Conservation (phyloP, 768 basidiomycete genomes). For the Exsudoporus frostii region DNA sequence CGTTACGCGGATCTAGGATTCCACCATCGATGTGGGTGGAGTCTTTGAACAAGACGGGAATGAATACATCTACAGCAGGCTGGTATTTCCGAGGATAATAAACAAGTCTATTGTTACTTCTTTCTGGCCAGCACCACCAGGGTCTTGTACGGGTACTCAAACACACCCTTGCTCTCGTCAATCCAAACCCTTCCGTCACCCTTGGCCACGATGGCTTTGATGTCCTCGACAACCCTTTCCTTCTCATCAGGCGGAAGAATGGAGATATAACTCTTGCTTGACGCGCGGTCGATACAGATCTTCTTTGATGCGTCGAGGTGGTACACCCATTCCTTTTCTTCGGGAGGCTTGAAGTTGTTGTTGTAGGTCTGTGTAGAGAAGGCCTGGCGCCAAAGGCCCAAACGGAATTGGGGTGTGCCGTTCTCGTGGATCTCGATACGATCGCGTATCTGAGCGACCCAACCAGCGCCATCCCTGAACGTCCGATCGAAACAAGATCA, state of each 20-base stretch:
- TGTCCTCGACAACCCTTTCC: conserved; percentile 44
- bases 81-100: background rate
- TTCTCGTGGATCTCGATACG: conserved; percentile 64
- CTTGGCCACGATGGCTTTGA: conserved; percentile 53
- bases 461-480: conserved; percentile 54
- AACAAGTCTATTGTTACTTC: conserved; percentile 29
- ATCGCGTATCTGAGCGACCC: conserved; percentile 74
- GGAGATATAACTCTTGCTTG: conserved; percentile 85
- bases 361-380: conserved; percentile 65
- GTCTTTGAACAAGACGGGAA: background rate
- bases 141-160: conserved; percentile 79
- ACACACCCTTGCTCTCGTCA: conserved; percentile 65
- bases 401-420: conserved; percentile 81
- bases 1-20: background rate
- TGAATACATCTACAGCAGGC: background rate
- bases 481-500: background rate
- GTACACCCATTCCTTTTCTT: conserved; percentile 57
- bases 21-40: background rate
- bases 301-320: conserved; percentile 51
- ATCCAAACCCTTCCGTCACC: conserved; percentile 73
- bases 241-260: conserved; percentile 58
- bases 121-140: conserved; percentile 51
- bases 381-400: conserved; percentile 66
- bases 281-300: conserved; percentile 59
- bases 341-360: conserved; percentile 53